Base-by-base conservation (phyloP, 495 filamentous ascomycete species). In the Tetracladium marchalianum region DNA sequence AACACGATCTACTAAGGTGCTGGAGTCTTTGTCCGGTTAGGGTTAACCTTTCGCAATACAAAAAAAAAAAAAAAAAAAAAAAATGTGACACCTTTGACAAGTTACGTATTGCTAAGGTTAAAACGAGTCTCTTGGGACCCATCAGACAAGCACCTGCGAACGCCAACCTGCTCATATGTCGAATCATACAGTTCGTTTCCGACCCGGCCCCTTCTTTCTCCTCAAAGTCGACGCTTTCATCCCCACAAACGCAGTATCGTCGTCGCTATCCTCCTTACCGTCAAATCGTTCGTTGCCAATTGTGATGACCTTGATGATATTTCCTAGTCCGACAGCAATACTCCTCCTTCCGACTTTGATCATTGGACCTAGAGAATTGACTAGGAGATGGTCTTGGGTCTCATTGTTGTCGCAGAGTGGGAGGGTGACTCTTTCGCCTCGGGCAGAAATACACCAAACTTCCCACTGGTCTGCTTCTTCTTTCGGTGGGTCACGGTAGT, bases 261-360 rank as follows among this genome's bases (percentile, higher is more conserved):
- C 46, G 8, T 33, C 33, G 9, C 22, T 17, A 11, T 17, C 39
- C 15, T 48, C 33, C 8, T 13, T 35, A 1, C 34, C 51, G 13
- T 59, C 76, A 56, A 78, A 82, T 35, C 74, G 63, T 55, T 81
- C 80, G 47, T 77, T 72, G 18, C 80, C 80, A 6, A 78, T 63
- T 24, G 68, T 75, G 31, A 85, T 64, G 22, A 86, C 57, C 59
- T 85, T 85, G 49, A 86, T 69, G 1, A 73, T 66, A 45, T 85
- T 81, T 8, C 81, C 84, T 32, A 84, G 75, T 0, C 71, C 80
- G 1, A 87, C 70, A 1, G 78, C 82, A 11, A 85, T 67, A 38
- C 71, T 78, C 38, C 67, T 56, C 13, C 69, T 67, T 5, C 82
- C 81, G 5, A 83, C 57, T 44, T 66, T 66, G 5, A 65, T 61